Base-by-base conservation (phyloP, 208 protist species). In the Acanthamoeba triangularis region DNA sequence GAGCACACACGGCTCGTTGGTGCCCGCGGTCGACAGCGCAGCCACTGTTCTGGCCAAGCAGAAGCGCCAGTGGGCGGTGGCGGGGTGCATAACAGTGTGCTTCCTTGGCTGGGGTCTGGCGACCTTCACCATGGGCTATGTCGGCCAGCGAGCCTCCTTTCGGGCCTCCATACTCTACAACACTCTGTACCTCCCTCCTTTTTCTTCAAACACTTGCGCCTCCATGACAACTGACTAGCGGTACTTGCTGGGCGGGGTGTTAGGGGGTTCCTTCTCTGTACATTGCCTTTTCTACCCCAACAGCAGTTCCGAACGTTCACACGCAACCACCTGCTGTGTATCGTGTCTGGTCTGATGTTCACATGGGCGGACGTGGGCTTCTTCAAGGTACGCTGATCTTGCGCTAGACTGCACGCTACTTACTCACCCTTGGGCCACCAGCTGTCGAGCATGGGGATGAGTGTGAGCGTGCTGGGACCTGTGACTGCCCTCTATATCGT, bases 51-150 rank as follows among this genome's bases (percentile, higher is more conserved):
- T 30, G 25, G 61, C 6, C 0, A 67, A 67, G 25, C 61, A 30
- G 5, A 28, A 49, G 35, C 80, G 16, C 44, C 0, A 44, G 18
- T 65, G 10, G 49, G 30, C n/a, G 1, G 80, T 90, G 44, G 80
- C 52, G 25, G 47, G 25, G 4, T 94, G 90, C 25, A 54, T 94
- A 1, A 2, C 35, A 0, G 23, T 94, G 2, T 94, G 90, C 35
- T 94, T 94, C 90, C 33, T 94, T 18, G 90, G 90, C 0, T 94
- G 90, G 90, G 90, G 90, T n/a, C 37, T 94, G 54, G 78, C 61
- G 13, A 80, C 90, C 6, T 94, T 94, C 41, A 20, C 61, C 14
- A 94, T 94, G 90, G 90, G 90, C 25, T 94, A 94, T 30, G 90
- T 80, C 8, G 90, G 90, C 6, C 90, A 94, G 33, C 11, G 33